Percentiles rank a stretch among this genome's conserved stretches.
These are phyloP conservation scores for Marchantia paleacea DNA, from an alignment of 225 moss, liverwort and hornwort species.

Conservation along the genomic window DNA sequence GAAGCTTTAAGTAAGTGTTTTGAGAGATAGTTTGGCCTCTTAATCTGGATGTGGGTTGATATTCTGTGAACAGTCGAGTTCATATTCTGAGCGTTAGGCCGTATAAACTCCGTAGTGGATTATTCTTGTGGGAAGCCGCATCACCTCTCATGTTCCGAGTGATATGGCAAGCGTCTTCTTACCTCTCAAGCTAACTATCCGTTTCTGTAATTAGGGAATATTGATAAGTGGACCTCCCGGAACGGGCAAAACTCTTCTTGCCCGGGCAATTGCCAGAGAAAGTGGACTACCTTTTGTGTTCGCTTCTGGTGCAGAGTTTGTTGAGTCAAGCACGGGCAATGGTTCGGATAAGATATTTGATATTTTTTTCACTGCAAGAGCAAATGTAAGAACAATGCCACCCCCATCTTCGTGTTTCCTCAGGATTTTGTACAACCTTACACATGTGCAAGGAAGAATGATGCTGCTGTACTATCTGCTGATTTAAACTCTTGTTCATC, in stretches of 20 bases:
- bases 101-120: no score
- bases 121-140: no score
- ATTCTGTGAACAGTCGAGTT: background rate
- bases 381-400: constrained; percentile 61
- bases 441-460: background rate
- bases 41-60: background rate
- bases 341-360: constrained; percentile 98
- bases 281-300: constrained; percentile 98
- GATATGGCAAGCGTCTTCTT: no score
- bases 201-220: constrained; percentile 59
- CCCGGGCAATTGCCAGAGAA: constrained; percentile 98
- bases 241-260: constrained; percentile 93
- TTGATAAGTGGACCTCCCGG: constrained; percentile 98
- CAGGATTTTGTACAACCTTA: background rate
- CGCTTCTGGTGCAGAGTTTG: constrained; percentile 98
- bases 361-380: constrained; percentile 97
- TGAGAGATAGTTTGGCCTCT: background rate
- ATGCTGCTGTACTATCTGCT: background rate
- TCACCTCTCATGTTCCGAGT: no score
- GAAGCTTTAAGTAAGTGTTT: background rate
- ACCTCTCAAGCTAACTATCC: background rate
- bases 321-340: constrained; percentile 83
- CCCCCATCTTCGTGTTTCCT: background rate
- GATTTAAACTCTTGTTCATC: background rate
- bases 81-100: no score